Base-by-base conservation (phyloP, 352 stramenopile species). In the Phytopythium ostracodes region DNA sequence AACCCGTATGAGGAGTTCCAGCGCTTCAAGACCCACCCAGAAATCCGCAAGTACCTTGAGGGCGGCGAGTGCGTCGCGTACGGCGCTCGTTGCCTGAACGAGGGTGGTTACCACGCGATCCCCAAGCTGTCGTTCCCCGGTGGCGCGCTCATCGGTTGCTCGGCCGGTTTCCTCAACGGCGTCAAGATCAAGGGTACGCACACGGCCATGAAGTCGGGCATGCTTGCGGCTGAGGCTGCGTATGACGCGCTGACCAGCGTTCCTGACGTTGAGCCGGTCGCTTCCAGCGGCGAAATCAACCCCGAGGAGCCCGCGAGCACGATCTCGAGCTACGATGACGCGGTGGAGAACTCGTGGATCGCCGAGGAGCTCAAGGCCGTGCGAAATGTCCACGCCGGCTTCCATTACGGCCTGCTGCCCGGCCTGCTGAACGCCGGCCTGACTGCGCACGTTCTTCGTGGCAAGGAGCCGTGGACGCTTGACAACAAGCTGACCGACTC, bases 1-100 rank as follows among this genome's bases (percentile, higher is more conserved):
- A 99, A 98, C 77, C 97, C 96, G 56, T 99, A 99, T 72, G 82
- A 99, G 66, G 98, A 99, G 78, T 99, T 99, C 85, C 98, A 99
- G 88, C 84, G 94, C 54, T 99, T 97, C 84, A 99, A 99, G 87
- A 98, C 96, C 9, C 97, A 99, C 75, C 96, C 97, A 10, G 87
- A 84, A 36, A 89, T 99, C 63, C 71, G 81, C 35, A 88, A 90
- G 52, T 88, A 98, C 68, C 73, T 99, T 20, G 91, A 99, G 63
- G 96, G 96, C 56, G 97, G 97, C 31, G 92, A 98, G 49, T 99
- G 97, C 71, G 84, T 99, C 42, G 85, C 93, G 38, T 99, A 99
- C 72, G 98, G 97, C 51, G 98, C 97, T 47, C 89, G 98, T 40
- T 97, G 97, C 54, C 59, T 95, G 67, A 96, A 96, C 63, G 87